Evolutionary conservation across 257 asterid species (phyloP).

Genomic region (Datura wrightii): DNA sequence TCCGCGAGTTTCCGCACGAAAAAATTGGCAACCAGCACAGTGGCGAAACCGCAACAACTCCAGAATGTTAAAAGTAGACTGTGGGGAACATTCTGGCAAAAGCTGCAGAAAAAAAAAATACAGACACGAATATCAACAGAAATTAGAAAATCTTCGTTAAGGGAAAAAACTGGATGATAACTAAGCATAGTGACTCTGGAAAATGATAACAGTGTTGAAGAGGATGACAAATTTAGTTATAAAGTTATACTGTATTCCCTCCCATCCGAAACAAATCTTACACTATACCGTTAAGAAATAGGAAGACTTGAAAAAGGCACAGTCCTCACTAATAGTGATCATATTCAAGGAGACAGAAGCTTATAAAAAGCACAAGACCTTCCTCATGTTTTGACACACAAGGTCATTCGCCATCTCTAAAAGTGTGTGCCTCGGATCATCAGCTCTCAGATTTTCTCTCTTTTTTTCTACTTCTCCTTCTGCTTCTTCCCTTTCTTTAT

Average conservation of each 20-base stretch:
- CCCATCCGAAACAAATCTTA: background rate
- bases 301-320: background rate
- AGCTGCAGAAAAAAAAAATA: slow-evolving; percentile 57
- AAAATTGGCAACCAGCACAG: slow-evolving; percentile 88
- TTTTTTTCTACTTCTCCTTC: background rate
- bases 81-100: slow-evolving; percentile 91
- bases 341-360: background rate
- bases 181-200: background rate
- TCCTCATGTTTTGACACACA: background rate
- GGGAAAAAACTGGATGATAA: slow-evolving; percentile 13
- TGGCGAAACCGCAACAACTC: slow-evolving; percentile 73
- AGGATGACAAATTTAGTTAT: background rate
- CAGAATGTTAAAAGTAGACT: slow-evolving; percentile 67
- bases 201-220: background rate
- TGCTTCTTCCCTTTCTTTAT: background rate
- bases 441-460: background rate
- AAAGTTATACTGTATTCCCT: background rate
- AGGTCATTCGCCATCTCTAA: background rate
- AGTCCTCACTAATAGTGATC: background rate
- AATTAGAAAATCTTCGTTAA: background rate
- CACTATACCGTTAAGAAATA: background rate
- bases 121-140: background rate
- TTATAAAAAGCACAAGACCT: background rate
- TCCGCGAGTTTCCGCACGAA: slow-evolving; percentile 88
- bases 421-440: background rate